A percentile compares a stretch with the other conserved stretches of the same genome.
Evolutionary conservation across 305 asterid genomes (phyloP).

Genomic region (Plantago lanceolata): DNA sequence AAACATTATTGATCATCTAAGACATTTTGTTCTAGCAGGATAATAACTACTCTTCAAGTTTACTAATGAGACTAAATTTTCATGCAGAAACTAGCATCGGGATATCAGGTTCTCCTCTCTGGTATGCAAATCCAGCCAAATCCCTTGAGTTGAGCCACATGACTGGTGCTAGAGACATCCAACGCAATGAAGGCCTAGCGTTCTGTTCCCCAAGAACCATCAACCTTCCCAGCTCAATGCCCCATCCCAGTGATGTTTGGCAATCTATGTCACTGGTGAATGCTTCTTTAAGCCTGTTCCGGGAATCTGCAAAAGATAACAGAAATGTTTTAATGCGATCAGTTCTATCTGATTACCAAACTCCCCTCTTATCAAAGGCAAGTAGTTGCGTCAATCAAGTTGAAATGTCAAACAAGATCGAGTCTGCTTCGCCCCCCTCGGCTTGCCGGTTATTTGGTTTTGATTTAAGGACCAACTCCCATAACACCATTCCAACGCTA

Average conservation of each 20-base stretch:
- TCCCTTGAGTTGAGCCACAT: constrained; percentile 37
- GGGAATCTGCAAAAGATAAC: constrained; percentile 40
- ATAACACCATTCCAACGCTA: constrained; percentile 23
- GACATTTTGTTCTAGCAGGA: too few relatives aligned
- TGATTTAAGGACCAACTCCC: constrained; percentile 54
- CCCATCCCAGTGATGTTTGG: constrained; percentile 35
- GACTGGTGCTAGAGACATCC: constrained; percentile 32
- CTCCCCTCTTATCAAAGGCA: constrained; percentile 50
- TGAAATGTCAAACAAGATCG: constrained; percentile 35
- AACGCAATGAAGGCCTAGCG: constrained; percentile 21
- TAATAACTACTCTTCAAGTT: not conserved
- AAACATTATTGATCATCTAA: not conserved
- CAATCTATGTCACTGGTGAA: constrained; percentile 28
- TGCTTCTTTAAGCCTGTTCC: constrained; percentile 36
- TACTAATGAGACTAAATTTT: constrained; percentile 17
- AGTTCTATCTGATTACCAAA: constrained; percentile 30
- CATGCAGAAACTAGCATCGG: constrained; percentile 31
- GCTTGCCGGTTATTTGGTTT: constrained; percentile 64
- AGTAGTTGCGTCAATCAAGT: constrained; percentile 39
- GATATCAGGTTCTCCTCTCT: constrained; percentile 39
- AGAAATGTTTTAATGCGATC: constrained; percentile 31
- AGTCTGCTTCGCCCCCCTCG: constrained; percentile 25
- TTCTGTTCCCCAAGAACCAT: constrained; percentile 20
- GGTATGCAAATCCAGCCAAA: constrained; percentile 41
- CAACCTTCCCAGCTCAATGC: constrained; percentile 24